Percentiles rank a stretch among this genome's conserved stretches.
phyloP scores from a whole-genome alignment of 306 rosid genomes.

The Glycine tomentella region DNA sequence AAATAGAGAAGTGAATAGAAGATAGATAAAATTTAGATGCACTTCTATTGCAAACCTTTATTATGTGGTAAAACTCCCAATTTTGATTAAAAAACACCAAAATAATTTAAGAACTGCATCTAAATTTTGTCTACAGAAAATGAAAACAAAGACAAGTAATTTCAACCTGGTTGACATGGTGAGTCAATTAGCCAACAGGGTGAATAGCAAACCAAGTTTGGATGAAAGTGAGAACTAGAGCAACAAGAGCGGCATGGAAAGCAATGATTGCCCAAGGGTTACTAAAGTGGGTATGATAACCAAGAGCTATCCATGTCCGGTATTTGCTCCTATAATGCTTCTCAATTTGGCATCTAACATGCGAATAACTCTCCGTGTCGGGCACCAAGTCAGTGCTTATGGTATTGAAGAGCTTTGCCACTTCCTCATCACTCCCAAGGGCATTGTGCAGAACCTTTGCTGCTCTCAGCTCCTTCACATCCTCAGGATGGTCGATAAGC shows the following conservation, averaged over 20 bases:
- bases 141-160: no score
- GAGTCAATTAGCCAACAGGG: neutral
- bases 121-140: no score
- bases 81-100: no score
- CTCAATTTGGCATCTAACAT: neutral
- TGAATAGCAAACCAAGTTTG: slow-evolving; percentile 21
- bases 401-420: slow-evolving; percentile 45
- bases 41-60: no score
- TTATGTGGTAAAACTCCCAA: no score
- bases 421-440: slow-evolving; percentile 55
- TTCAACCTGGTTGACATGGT: no score
- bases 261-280: slow-evolving; percentile 48
- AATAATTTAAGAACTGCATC: no score
- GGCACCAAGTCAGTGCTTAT: slow-evolving; percentile 37
- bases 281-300: slow-evolving; percentile 38
- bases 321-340: neutral
- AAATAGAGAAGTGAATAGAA: no score
- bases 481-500: slow-evolving; percentile 50
- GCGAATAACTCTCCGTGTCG: neutral
- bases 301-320: slow-evolving; percentile 42
- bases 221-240: slow-evolving; percentile 28
- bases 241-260: slow-evolving; percentile 21
- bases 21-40: no score
- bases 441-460: slow-evolving; percentile 29
- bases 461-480: slow-evolving; percentile 37